These are phyloP conservation scores for Marasmius fiardii DNA, from an alignment of 1,284 basidiomycete species.

Conservation along the genomic window DNA sequence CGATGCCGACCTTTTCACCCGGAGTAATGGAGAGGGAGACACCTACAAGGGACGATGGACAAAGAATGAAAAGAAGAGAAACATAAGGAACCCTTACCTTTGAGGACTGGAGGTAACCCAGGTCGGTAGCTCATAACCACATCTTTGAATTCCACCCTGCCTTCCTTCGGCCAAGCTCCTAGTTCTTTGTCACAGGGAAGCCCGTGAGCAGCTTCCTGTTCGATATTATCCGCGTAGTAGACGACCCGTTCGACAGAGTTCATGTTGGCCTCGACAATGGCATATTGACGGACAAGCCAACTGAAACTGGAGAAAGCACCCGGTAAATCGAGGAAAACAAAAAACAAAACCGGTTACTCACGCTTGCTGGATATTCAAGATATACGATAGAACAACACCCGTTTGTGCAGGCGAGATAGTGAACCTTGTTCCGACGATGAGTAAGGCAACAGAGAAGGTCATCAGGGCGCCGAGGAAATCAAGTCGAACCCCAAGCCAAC, in stretches of 20 bases:
- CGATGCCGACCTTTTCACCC: constrained; percentile 86
- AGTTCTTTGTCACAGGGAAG: constrained; percentile 55
- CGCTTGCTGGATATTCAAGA: constrained; percentile 69
- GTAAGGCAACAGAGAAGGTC: constrained; percentile 76
- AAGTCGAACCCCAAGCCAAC: constrained; percentile 87
- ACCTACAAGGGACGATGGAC: constrained; percentile 14
- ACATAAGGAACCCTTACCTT: constrained; percentile 32
- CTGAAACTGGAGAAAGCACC: constrained; percentile 53
- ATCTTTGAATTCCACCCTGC: constrained; percentile 59
- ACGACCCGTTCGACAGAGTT: constrained; percentile 85
- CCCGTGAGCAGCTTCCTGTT: constrained; percentile 78
- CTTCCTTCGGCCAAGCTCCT: constrained; percentile 64
- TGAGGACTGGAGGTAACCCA: constrained; percentile 65
- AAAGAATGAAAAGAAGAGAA: neutral
- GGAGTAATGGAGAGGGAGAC: constrained; percentile 62
- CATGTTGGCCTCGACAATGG: constrained; percentile 91
- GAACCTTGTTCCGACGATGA: constrained; percentile 74
- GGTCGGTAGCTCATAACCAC: constrained; percentile 72
- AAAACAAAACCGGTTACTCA: constrained; percentile 21
- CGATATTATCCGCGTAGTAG: constrained; percentile 71
- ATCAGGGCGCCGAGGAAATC: constrained; percentile 81
- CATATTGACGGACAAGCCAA: constrained; percentile 81
- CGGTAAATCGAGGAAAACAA: constrained; percentile 6
- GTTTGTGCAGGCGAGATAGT: constrained; percentile 78
- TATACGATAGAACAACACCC: constrained; percentile 73